These are phyloP conservation scores for Bipolaris bicolor DNA, from an alignment of 2,329 filamentous ascomycete genomes.

Conservation along the genomic window DNA sequence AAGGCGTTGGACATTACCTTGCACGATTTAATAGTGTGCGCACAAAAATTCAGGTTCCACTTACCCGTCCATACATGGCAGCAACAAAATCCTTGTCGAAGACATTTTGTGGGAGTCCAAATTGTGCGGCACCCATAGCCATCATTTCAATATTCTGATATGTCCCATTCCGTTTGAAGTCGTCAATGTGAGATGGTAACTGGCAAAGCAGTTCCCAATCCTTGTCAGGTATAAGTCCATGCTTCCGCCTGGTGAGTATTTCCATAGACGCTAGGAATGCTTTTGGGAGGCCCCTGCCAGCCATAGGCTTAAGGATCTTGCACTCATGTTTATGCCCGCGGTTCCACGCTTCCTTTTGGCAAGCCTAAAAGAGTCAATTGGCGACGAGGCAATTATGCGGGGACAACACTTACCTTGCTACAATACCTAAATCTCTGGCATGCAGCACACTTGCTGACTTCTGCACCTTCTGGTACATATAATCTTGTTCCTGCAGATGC, in stretches of 20 bases:
- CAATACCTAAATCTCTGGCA: slow-evolving; percentile 67
- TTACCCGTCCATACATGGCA: slow-evolving; percentile 55
- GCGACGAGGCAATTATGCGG: not conserved
- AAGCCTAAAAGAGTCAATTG: slow-evolving; percentile 51
- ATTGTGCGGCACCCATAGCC: slow-evolving; percentile 60
- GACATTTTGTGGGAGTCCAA: slow-evolving; percentile 53
- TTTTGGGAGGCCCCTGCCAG: slow-evolving; percentile 57
- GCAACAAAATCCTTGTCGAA: slow-evolving; percentile 52
- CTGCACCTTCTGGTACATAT: slow-evolving; percentile 41
- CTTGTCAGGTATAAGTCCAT: slow-evolving; percentile 45
- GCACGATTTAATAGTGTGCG: slow-evolving; percentile 27
- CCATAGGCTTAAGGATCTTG: slow-evolving; percentile 55
- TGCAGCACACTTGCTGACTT: slow-evolving; percentile 62
- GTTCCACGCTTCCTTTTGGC: slow-evolving; percentile 66
- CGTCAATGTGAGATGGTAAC: slow-evolving; percentile 57
- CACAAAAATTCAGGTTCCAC: not conserved
- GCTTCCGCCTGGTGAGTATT: slow-evolving; percentile 55
- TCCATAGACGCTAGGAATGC: slow-evolving; percentile 63
- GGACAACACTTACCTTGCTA: slow-evolving; percentile 55
- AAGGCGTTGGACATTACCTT: slow-evolving; percentile 63
- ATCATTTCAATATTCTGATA: slow-evolving; percentile 59
- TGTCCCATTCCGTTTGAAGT: slow-evolving; percentile 51
- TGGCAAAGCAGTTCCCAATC: slow-evolving; percentile 53
- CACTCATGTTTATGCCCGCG: slow-evolving; percentile 66
- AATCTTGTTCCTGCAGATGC: slow-evolving; percentile 39